Base-by-base conservation (phyloP, 73 alveolate genomes). In the Paramecium primaurelia region DNA sequence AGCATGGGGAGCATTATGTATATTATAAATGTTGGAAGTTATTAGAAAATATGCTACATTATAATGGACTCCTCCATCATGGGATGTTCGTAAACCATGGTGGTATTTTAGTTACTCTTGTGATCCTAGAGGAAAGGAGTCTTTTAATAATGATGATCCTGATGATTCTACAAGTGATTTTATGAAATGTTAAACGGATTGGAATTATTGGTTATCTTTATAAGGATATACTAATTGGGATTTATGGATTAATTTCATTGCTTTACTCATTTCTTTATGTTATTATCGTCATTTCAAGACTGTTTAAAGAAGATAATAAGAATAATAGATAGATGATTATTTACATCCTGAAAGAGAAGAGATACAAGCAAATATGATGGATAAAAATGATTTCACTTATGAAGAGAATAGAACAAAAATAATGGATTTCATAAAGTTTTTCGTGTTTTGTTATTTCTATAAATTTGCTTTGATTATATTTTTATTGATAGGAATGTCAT, bases 201-300 rank as follows among this genome's bases (percentile, higher is more conserved):
- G 94, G 94, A 88, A 47, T 44, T 88, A 69, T 47, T 88, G 94
- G 94, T 71, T 88, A 20, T 88, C 94, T 9, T 59, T 88, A 25
- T 44, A 88, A 45, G 94, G 87, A 11, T 77, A 88, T 26, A 88
- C 69, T 22, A 69, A 71, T 64, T 44, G 71, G 26, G 91, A 88
- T 71, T 30, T 77, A 10, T 77, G 90, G 90, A 44, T 77, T n/a
- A 77, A 77, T 77, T 77, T 77, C 26, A 22, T 77, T n/a, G 69
- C 90, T 6, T 44, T 77, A 9, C 49, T 77, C 8, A 40, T 77
- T 7, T 44, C 60, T 12, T 20, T 47, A 2, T 77, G 90, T 34
- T 77, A 14, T 22, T 44, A 47, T 37, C 45, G 90, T 2, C 90
- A 77, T 47, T 77, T 77, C 25, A 9, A 16, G 14, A 77, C 90